Evolutionary conservation across 768 basidiomycete genomes (phyloP).

Genomic region (Lactifluus volemus): DNA sequence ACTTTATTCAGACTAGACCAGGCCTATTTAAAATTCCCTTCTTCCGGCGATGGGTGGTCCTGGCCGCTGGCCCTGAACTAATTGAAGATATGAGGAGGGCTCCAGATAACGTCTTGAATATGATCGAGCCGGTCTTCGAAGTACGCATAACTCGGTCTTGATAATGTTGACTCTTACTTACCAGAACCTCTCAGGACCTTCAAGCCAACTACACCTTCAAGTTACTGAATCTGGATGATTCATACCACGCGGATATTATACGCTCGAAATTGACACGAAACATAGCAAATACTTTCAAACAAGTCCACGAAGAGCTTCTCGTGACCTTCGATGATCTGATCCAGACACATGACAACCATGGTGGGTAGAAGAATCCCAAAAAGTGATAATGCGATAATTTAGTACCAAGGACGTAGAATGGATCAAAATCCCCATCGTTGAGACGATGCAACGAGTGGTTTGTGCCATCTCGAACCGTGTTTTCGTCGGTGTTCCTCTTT

Average conservation of each 20-base stretch:
- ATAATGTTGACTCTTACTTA: neutral
- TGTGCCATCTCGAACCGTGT: constrained; percentile 26
- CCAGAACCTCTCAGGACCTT: constrained; percentile 21
- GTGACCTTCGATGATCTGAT: constrained; percentile 26
- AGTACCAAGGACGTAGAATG: constrained; percentile 22
- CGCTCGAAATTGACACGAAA: constrained; percentile 25
- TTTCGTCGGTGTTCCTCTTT: constrained; percentile 29
- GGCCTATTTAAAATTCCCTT: constrained; percentile 36
- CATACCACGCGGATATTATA: constrained; percentile 22
- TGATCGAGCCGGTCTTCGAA: constrained; percentile 31
- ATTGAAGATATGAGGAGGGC: constrained; percentile 44
- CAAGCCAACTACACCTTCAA: constrained; percentile 33
- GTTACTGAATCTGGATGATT: constrained; percentile 10
- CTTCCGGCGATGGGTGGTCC: constrained; percentile 38
- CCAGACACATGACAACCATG: constrained; percentile 17
- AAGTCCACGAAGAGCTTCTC: constrained; percentile 23
- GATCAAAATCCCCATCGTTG: constrained; percentile 19
- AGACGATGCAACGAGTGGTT: constrained; percentile 24
- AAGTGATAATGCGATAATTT: constrained; percentile 15
- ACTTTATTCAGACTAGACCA: constrained; percentile 14
- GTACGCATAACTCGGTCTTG: constrained; percentile 24
- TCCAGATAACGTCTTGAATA: constrained; percentile 39
- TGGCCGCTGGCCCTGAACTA: constrained; percentile 34
- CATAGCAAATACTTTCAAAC: constrained; percentile 20
- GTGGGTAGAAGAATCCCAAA: neutral